Evolutionary conservation across 495 filamentous ascomycete genomes (phyloP).

Genomic region (Bacidia gigantensis): DNA sequence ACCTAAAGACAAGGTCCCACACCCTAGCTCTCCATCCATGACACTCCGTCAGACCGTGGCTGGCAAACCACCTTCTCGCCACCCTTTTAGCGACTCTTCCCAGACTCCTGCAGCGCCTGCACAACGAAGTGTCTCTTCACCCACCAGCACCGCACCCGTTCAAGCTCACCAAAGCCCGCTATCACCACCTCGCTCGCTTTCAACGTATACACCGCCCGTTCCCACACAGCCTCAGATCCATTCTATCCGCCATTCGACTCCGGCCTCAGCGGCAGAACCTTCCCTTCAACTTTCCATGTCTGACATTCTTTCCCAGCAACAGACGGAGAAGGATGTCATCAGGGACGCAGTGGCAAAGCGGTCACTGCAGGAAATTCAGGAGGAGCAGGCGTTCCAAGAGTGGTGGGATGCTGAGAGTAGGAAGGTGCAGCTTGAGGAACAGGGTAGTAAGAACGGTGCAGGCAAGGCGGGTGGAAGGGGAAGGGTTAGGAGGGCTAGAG

Average conservation of each 20-base stretch:
- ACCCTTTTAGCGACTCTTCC: slow-evolving; percentile 11
- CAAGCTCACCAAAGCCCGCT: slow-evolving; percentile 12
- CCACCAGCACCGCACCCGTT: slow-evolving; percentile 16
- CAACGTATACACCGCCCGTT: slow-evolving; percentile 18
- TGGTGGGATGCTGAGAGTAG: slow-evolving; percentile 95
- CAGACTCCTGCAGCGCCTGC: background rate
- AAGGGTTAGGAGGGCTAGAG: slow-evolving; percentile 21
- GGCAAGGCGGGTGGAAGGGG: slow-evolving; percentile 16
- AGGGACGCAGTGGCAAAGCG: slow-evolving; percentile 74
- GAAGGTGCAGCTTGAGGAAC: slow-evolving; percentile 52
- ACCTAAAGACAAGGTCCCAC: slow-evolving; percentile 13
- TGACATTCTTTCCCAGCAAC: slow-evolving; percentile 82
- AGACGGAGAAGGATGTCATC: slow-evolving; percentile 67
- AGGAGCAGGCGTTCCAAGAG: slow-evolving; percentile 90
- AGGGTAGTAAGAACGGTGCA: slow-evolving; percentile 23
- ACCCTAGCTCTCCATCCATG: slow-evolving; percentile 29
- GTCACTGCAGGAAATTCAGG: slow-evolving; percentile 82
- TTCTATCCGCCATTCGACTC: slow-evolving; percentile 34
- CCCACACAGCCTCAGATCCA: slow-evolving; percentile 25
- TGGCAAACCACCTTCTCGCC: slow-evolving; percentile 26
- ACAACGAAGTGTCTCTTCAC: slow-evolving; percentile 4
- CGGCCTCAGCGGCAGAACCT: slow-evolving; percentile 36
- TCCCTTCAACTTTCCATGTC: slow-evolving; percentile 56
- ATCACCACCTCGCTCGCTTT: slow-evolving; percentile 12
- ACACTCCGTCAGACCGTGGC: slow-evolving; percentile 51